Evolutionary conservation across 805 yeast species (phyloP), one percentile per base, ranked within the genome.

Genomic region (Starmera amethionina): DNA sequence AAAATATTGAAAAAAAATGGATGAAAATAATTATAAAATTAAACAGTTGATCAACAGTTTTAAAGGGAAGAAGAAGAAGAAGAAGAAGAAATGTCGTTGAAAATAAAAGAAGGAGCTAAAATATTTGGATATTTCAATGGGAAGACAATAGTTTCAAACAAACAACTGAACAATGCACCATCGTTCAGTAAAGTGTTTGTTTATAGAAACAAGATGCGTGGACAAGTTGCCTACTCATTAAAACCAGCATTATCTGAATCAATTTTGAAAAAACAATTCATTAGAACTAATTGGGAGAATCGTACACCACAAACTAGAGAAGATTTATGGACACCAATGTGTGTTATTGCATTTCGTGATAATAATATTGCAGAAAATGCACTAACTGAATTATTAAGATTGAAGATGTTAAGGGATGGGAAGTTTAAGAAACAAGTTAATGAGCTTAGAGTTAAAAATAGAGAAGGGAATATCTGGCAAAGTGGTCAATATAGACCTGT

Each of bases 301-400:
- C 71, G 82, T 54, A 75, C 72, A 51, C 97, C 97, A 4, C 66
- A 75, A 32, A 68, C 78, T 50, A 77, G 97, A 64, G 72, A 80
- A 51, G 97, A 89, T 60, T 68, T 88, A 38, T 89, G 97, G 97
- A 72, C 90, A 51, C 73, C 89, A 40, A 75, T 90, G 85, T 85
- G 93, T 35, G 93, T 88, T 34, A 88, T 85, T 1, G 76, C 75
- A 46, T 74, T 83, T 47, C 67, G 68, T 32, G 60, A 60, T 39
- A 77, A 79, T 55, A 80, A 78, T 38, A 62, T 69, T 34, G 85
- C 95, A 2, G 75, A 77, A 13, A 76, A 79, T 34, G 82, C 93
- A 8, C 87, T 79, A 62, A 75, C 80, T 44, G 82, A 81, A 22
- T 67, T 89, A 42, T 79, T 84, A 5, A 76, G 82, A 52, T 72